A percentile compares a stretch with the other conserved stretches of the same genome.
These are phyloP conservation scores for Leccinum boreale DNA, from an alignment of 768 basidiomycete genomes.

Conservation along the genomic window DNA sequence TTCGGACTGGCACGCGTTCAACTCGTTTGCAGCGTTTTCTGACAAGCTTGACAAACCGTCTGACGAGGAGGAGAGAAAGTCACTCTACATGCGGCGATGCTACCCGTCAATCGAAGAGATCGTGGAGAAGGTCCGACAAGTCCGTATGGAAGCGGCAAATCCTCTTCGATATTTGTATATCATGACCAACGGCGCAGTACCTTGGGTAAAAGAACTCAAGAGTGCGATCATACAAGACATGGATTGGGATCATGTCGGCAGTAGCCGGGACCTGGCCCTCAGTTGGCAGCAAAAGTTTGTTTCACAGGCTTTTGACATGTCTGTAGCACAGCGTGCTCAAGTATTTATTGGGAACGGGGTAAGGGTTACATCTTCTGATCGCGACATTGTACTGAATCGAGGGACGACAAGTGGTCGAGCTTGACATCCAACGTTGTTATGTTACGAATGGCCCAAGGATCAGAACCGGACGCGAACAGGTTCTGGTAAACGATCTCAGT, in stretches of 20 bases:
- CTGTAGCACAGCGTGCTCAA: conserved; percentile 44
- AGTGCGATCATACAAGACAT: conserved; percentile 28
- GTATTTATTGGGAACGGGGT: conserved; percentile 56
- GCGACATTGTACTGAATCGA: conserved; percentile 1
- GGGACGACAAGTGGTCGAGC: conserved; percentile 36
- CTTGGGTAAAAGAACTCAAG: conserved; percentile 43
- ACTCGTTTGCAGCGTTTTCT: conserved; percentile 38
- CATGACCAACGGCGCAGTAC: conserved; percentile 43
- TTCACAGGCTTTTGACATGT: conserved; percentile 49
- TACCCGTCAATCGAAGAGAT: conserved; percentile 44
- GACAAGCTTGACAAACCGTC: conserved; percentile 37
- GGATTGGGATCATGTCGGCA: conserved; percentile 41
- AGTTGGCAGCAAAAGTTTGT: conserved; percentile 43
- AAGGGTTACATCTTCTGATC: conserved; percentile 10
- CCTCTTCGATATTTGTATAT: conserved; percentile 41
- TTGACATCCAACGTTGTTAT: conserved; percentile 40
- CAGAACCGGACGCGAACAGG: conserved; percentile 28
- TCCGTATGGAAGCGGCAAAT: conserved; percentile 24
- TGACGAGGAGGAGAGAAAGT: conserved; percentile 18
- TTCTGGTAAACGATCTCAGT: conserved; percentile 34
- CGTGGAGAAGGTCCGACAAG: conserved; percentile 35
- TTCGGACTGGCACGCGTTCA: conserved; percentile 43
- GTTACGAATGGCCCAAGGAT: conserved; percentile 33
- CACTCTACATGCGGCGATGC: conserved; percentile 37
- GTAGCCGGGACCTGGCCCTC: conserved; percentile 42